Percentiles rank a stretch among this genome's conserved stretches.
Evolutionary conservation across 1,139 yeast species (phyloP).

Genomic region (Geotrichum aggregatum): DNA sequence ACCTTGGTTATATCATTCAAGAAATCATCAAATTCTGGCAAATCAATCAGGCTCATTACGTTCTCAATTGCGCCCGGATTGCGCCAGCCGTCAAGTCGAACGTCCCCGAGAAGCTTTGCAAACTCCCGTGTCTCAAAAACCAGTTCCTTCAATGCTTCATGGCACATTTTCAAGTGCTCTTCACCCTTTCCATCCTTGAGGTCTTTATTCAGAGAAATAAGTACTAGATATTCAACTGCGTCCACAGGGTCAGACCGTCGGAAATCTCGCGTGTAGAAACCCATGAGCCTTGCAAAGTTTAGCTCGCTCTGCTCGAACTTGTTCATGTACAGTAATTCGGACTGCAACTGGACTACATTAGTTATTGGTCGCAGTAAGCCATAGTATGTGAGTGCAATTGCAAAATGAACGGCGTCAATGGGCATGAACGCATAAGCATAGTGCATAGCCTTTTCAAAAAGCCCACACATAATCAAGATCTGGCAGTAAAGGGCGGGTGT

Average conservation of each 20-base stretch:
- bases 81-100: conserved; percentile 70
- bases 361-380: conserved; percentile 59
- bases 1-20: conserved; percentile 70
- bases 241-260: conserved; percentile 82
- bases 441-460: conserved; percentile 77
- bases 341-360: conserved; percentile 30
- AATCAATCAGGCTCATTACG: conserved; percentile 62
- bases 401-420: conserved; percentile 85
- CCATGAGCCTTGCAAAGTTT: conserved; percentile 41
- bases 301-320: conserved; percentile 32
- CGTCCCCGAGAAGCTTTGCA: conserved; percentile 71
- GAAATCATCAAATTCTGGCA: conserved; percentile 52
- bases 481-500: conserved; percentile 71
- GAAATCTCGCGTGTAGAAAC: conserved; percentile 65
- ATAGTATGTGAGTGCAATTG: conserved; percentile 73
- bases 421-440: conserved; percentile 65
- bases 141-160: conserved; percentile 77
- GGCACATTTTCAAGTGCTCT: conserved; percentile 51
- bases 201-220: conserved; percentile 56
- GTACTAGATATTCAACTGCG: conserved; percentile 80
- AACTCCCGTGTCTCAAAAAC: conserved; percentile 85
- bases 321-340: conserved; percentile 28
- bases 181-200: conserved; percentile 29
- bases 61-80: conserved; percentile 81
- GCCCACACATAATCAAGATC: conserved; percentile 67